phyloP scores from a whole-genome alignment of 148 eudicot species.

The Agrostemma githago region DNA sequence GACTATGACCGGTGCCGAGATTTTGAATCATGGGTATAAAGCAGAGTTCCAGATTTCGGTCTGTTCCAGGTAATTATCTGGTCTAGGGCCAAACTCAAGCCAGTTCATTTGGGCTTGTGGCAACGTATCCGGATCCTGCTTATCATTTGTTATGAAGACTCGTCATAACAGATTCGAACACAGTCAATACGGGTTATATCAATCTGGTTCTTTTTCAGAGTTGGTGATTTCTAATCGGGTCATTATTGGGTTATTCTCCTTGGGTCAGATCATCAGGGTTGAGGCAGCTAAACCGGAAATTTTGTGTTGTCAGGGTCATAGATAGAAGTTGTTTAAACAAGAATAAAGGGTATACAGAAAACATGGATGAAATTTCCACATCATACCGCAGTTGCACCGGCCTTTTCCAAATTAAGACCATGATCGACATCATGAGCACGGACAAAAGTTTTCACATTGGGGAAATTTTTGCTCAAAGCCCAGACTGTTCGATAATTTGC shows the following conservation, averaged over 20 bases:
- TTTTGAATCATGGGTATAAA: too few relatives aligned
- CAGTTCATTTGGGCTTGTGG: background rate
- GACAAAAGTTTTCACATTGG: slow-evolving; percentile 94
- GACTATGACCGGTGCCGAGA: too few relatives aligned
- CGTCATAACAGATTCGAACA: background rate
- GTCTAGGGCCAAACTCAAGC: background rate
- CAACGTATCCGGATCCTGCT: background rate
- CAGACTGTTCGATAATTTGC: slow-evolving; percentile 99
- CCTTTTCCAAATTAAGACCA: slow-evolving; percentile 97
- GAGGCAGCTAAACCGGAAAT: background rate
- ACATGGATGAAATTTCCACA: slow-evolving; percentile 6
- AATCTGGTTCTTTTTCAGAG: too few relatives aligned
- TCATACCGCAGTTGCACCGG: slow-evolving; percentile 97
- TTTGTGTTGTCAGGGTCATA: too few relatives aligned
- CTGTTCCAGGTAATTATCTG: background rate
- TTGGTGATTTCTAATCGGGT: background rate
- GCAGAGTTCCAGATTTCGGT: background rate
- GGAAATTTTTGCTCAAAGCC: slow-evolving; percentile 93
- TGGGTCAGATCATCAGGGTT: background rate
- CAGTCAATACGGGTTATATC: background rate
- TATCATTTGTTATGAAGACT: background rate
- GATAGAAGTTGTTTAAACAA: too few relatives aligned
- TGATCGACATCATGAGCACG: slow-evolving; percentile 99
- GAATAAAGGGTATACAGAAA: background rate
- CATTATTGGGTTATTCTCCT: background rate